These are phyloP conservation scores for Saccharomycopsis sp. DNA, from an alignment of 805 yeast genomes.

Conservation along the genomic window DNA sequence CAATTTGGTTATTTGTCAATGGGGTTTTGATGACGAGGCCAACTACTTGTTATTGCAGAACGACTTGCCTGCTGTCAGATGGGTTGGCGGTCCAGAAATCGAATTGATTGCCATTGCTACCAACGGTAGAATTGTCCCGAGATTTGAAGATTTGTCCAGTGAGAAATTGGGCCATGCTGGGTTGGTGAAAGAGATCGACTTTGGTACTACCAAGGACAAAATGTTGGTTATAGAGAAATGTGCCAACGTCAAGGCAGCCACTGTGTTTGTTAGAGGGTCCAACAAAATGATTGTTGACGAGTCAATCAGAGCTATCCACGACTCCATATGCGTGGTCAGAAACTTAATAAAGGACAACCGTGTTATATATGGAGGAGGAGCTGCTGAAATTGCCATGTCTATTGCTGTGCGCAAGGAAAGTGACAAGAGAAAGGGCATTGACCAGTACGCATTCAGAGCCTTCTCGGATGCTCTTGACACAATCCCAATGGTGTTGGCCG, in stretches of 20 bases:
- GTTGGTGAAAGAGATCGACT: conserved; percentile 74
- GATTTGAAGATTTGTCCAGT: conserved; percentile 83
- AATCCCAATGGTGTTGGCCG: conserved; percentile 92
- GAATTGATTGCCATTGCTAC: conserved; percentile 97
- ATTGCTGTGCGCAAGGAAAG: conserved; percentile 87
- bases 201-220: conserved; percentile 94
- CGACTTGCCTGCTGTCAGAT: conserved; percentile 90
- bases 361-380: conserved; percentile 99
- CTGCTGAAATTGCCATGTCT: conserved; percentile 93
- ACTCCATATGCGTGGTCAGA: conserved; percentile 94
- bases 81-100: conserved; percentile 98
- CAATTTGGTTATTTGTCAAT: conserved; percentile 93
- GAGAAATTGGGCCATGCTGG: conserved; percentile 89
- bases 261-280: conserved; percentile 90
- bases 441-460: conserved; percentile 96
- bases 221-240: conserved; percentile 93
- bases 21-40: conserved; percentile 99
- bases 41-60: conserved; percentile 85
- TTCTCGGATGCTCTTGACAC: conserved; percentile 86
- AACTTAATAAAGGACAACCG: conserved; percentile 86
- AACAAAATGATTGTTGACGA: conserved; percentile 98
- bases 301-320: conserved; percentile 93
- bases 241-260: conserved; percentile 79
- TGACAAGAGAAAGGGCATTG: conserved; percentile 88
- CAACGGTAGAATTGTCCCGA: conserved; percentile 92